A percentile compares a stretch with the other conserved stretches of the same genome.
Evolutionary conservation across 768 basidiomycete genomes (phyloP).

Genomic region (Clavulina sp.): DNA sequence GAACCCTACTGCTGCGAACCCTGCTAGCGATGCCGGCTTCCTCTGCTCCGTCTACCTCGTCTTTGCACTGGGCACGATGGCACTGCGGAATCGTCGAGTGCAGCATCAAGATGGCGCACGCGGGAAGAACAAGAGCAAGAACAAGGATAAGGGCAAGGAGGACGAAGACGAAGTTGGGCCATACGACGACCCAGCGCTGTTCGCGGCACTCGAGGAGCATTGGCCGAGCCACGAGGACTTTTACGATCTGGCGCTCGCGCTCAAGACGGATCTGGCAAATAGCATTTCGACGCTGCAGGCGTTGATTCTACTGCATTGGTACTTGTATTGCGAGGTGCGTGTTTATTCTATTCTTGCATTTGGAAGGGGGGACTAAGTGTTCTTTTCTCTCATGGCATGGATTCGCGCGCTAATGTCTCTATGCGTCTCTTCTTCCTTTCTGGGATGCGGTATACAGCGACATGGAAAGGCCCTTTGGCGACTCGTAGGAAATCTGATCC

Average conservation of each 20-base stretch:
- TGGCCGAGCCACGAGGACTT: conserved; percentile 80
- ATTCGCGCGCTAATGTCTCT: too few species aligned
- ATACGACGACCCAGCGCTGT: background rate
- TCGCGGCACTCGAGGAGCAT: conserved; percentile 25
- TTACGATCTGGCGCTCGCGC: conserved; percentile 56
- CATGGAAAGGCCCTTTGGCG: conserved; percentile 85
- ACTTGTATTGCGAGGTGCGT: conserved; percentile 70
- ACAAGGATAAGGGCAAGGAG: conserved; percentile 1
- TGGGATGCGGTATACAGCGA: conserved; percentile 42
- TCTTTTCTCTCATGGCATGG: background rate
- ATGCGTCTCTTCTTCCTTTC: background rate
- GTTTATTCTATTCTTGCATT: background rate
- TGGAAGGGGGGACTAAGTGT: background rate
- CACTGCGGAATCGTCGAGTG: conserved; percentile 54
- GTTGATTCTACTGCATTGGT: conserved; percentile 73
- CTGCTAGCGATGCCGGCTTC: conserved; percentile 73
- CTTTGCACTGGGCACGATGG: conserved; percentile 63
- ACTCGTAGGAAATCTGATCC: conserved; percentile 68
- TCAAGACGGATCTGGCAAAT: conserved; percentile 70
- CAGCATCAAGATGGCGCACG: background rate
- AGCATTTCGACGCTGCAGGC: conserved; percentile 72
- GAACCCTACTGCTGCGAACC: conserved; percentile 22
- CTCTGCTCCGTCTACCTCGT: conserved; percentile 63
- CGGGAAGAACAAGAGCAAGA: too few species aligned
- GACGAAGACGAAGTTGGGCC: too few species aligned